Evolutionary conservation across 2,329 filamentous ascomycete genomes (phyloP).

Genomic region (Clonostachys rosea): DNA sequence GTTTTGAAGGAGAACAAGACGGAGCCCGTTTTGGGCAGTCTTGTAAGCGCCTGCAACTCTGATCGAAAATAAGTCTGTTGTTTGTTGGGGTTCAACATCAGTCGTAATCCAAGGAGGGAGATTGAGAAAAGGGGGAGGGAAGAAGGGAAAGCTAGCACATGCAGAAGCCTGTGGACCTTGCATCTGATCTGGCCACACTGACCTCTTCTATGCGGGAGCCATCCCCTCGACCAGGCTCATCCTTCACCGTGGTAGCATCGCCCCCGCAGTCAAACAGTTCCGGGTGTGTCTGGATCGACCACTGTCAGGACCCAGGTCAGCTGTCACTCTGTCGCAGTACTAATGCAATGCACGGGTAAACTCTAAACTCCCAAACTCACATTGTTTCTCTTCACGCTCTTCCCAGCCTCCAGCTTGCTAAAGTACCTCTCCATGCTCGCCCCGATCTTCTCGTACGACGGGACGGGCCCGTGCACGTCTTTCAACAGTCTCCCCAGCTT

Average conservation of each 20-base stretch:
- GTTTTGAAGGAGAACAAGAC: slow-evolving; percentile 54
- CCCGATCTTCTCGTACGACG: slow-evolving; percentile 48
- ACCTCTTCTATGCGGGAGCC: slow-evolving; percentile 32
- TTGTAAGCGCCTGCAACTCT: slow-evolving; percentile 46
- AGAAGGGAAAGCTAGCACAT: no score
- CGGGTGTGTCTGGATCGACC: slow-evolving; percentile 39
- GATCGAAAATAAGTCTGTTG: slow-evolving; percentile 19
- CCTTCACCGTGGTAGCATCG: background rate
- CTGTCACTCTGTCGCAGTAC: background rate
- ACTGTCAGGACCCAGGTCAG: slow-evolving; percentile 22
- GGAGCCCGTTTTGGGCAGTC: slow-evolving; percentile 38
- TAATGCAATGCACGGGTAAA: background rate
- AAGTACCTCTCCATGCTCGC: slow-evolving; percentile 53
- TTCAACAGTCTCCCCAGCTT: slow-evolving; percentile 43
- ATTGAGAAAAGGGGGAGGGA: background rate
- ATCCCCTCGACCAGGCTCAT: slow-evolving; percentile 14
- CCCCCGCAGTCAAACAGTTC: slow-evolving; percentile 23
- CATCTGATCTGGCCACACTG: slow-evolving; percentile 1
- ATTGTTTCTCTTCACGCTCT: slow-evolving; percentile 43
- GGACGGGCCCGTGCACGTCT: slow-evolving; percentile 48
- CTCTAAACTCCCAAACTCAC: slow-evolving; percentile 18
- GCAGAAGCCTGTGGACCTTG: background rate
- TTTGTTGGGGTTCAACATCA: background rate
- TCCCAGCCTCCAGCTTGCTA: slow-evolving; percentile 38
- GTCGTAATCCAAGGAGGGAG: background rate